Conservation (phyloP, 345 rosid species). For the Chamaenerion angustifolium region DNA sequence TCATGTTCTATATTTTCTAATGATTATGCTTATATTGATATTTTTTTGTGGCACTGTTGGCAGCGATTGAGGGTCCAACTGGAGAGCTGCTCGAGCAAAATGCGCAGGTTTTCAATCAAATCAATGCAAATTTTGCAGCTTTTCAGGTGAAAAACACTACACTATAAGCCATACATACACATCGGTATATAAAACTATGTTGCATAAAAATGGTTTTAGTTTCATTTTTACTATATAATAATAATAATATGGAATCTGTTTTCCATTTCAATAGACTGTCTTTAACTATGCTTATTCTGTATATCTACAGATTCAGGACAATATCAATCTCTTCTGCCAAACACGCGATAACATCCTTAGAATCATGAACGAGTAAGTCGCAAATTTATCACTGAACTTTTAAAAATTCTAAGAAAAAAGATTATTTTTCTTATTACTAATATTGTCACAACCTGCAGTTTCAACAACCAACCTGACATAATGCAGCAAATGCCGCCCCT, state of each 20-base stretch:
- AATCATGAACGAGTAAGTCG: slow-evolving; percentile 18
- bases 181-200: too few relatives aligned
- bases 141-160: slow-evolving; percentile 26
- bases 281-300: background rate
- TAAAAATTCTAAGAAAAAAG: background rate
- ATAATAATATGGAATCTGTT: too few relatives aligned
- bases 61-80: slow-evolving; percentile 39
- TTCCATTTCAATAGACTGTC: background rate
- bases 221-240: too few relatives aligned
- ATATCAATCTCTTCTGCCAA: slow-evolving; percentile 16
- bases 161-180: too few relatives aligned
- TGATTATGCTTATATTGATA: background rate
- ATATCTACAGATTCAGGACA: slow-evolving; percentile 12
- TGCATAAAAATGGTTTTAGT: too few relatives aligned
- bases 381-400: background rate
- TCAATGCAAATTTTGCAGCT: slow-evolving; percentile 37
- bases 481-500: slow-evolving; percentile 74
- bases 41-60: slow-evolving; percentile 6
- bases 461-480: slow-evolving; percentile 35
- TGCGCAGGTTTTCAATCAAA: slow-evolving; percentile 27
- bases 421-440: background rate
- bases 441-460: slow-evolving; percentile 21
- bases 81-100: slow-evolving; percentile 57
- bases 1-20: background rate
- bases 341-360: slow-evolving; percentile 14